phyloP scores from a whole-genome alignment of 2,329 filamentous ascomycete genomes.

The Pestalotiopsis fici region DNA sequence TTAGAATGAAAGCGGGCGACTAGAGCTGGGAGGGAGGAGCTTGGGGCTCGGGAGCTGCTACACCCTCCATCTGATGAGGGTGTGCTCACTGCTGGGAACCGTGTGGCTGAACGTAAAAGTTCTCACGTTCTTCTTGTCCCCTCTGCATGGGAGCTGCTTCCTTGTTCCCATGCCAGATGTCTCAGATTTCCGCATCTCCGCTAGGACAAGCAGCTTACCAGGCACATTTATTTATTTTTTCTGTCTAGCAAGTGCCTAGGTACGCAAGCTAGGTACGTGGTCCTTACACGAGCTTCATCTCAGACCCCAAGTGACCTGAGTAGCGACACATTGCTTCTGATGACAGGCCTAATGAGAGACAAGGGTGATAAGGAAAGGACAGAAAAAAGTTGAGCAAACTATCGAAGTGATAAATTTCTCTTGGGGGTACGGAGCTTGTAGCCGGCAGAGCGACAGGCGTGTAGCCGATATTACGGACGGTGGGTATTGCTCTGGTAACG shows the following conservation, averaged over 20 bases:
- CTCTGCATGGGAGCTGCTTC: neutral
- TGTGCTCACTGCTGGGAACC: neutral
- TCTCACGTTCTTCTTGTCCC: neutral
- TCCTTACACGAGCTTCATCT: neutral
- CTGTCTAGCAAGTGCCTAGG: too few species aligned
- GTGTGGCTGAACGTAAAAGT: neutral
- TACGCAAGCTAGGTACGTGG: too few species aligned
- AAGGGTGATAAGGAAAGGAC: too few species aligned
- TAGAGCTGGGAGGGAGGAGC: neutral
- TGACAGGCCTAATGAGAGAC: neutral
- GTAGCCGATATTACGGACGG: too few species aligned
- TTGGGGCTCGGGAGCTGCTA: too few species aligned
- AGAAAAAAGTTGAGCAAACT: neutral
- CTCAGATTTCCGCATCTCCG: neutral
- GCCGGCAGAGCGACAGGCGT: neutral
- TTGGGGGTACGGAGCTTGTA: neutral
- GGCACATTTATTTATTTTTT: neutral
- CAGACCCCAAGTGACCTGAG: neutral
- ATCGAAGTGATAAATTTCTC: neutral
- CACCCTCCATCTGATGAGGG: neutral
- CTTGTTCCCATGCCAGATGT: neutral
- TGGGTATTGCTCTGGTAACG: too few species aligned
- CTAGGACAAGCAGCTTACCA: neutral
- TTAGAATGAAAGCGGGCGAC: neutral
- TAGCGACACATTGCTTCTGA: neutral